A percentile compares a stretch with the other conserved stretches of the same genome.
phyloP scores from a whole-genome alignment of 192 early-diverging fungal species.

The Rhizophagus clarus region DNA sequence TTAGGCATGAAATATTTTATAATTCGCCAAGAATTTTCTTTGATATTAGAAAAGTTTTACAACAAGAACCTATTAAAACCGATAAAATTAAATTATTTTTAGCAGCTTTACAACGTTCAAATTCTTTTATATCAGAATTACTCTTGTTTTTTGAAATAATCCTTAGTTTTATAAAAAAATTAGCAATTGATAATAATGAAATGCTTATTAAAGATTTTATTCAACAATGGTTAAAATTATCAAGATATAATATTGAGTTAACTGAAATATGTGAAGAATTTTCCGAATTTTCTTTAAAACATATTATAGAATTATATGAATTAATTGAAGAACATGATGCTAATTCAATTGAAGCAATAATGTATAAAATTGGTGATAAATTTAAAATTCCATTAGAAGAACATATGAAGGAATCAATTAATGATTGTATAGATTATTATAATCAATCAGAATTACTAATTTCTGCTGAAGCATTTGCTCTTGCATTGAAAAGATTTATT shows the following conservation, averaged over 20 bases:
- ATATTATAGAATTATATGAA: conserved; percentile 25
- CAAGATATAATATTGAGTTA: too few species aligned
- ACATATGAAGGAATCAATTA: neutral
- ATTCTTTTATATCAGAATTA: neutral
- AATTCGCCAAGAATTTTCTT: neutral
- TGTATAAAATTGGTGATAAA: neutral
- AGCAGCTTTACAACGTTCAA: neutral
- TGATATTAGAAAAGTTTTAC: conserved; percentile 4
- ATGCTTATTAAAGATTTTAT: conserved; percentile 18
- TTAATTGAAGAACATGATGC: conserved; percentile 28
- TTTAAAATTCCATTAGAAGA: neutral
- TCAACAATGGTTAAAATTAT: conserved; percentile 30
- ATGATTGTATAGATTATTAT: neutral
- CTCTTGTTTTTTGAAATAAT: conserved; percentile 17
- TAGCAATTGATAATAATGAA: neutral
- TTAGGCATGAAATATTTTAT: conserved; percentile 26
- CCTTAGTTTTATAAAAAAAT: conserved; percentile 23
- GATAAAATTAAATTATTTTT: neutral
- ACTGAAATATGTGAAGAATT: neutral
- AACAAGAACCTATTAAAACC: conserved; percentile 16
- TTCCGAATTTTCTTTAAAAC: conserved; percentile 6
- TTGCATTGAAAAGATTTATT: conserved; percentile 31
- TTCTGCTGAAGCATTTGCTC: conserved; percentile 22
- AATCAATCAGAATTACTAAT: neutral
- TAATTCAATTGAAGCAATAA: neutral